Evolutionary conservation across 495 filamentous ascomycete genomes (phyloP).

Genomic region (Hypoxylon crocopeplum): DNA sequence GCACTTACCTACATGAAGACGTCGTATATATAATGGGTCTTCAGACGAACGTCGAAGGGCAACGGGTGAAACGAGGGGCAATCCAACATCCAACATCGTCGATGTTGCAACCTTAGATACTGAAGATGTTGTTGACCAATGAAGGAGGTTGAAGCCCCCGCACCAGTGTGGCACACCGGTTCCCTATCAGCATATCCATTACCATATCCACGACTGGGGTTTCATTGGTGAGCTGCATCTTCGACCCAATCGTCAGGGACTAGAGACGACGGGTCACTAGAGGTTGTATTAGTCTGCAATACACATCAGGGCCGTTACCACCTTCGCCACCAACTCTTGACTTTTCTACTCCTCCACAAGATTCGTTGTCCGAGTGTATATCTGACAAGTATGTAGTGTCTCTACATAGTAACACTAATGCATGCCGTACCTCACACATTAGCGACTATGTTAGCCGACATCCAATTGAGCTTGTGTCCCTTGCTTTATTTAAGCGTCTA

Average conservation of each 20-base stretch:
- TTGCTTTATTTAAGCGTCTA: slow-evolving; percentile 21
- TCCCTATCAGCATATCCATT: slow-evolving; percentile 31
- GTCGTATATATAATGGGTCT: neutral
- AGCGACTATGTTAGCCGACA: slow-evolving; percentile 3
- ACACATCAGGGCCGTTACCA: slow-evolving; percentile 30
- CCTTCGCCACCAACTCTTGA: slow-evolving; percentile 22
- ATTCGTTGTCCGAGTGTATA: slow-evolving; percentile 2
- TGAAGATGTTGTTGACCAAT: slow-evolving; percentile 24
- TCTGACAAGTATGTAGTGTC: neutral
- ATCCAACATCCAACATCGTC: slow-evolving; percentile 9
- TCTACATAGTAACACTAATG: slow-evolving; percentile 12
- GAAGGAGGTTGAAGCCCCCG: slow-evolving; percentile 24
- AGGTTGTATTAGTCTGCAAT: slow-evolving; percentile 28
- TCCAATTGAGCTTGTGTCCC: slow-evolving; percentile 21
- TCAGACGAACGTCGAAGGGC: neutral
- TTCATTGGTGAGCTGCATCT: slow-evolving; percentile 21
- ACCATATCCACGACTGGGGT: slow-evolving; percentile 29
- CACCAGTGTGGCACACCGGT: slow-evolving; percentile 25
- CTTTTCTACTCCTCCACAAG: slow-evolving; percentile 1
- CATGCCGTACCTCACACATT: slow-evolving; percentile 16
- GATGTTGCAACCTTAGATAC: slow-evolving; percentile 18
- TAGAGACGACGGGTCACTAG: slow-evolving; percentile 7
- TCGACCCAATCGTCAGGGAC: slow-evolving; percentile 38
- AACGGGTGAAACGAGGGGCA: slow-evolving; percentile 31
- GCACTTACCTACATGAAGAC: slow-evolving; percentile 8